Evolutionary conservation across 2,329 filamentous ascomycete genomes (phyloP).

Genomic region (Penicillium thymicola): DNA sequence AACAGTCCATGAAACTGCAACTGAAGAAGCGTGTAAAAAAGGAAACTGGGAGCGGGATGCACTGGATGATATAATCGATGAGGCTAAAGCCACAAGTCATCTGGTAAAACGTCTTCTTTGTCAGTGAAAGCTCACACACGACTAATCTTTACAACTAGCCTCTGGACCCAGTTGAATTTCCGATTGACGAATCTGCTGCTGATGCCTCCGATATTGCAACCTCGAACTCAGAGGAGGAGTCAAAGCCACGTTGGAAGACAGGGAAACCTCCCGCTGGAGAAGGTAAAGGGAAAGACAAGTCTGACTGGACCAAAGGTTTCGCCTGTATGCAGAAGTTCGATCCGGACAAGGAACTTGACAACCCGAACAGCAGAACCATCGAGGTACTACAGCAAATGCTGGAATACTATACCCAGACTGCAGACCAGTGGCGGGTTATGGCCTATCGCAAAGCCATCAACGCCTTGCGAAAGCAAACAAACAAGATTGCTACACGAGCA

Average conservation of each 20-base stretch:
- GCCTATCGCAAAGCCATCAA: conserved; percentile 75
- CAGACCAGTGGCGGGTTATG: conserved; percentile 71
- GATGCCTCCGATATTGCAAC: conserved; percentile 15
- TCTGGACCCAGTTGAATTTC: conserved; percentile 29
- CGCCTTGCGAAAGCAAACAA: conserved; percentile 64
- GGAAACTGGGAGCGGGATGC: conserved; percentile 46
- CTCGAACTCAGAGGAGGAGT: conserved; percentile 12
- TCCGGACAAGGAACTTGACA: conserved; percentile 44
- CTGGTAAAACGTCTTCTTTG: conserved; percentile 39
- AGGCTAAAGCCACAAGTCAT: conserved; percentile 59
- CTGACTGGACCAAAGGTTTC: conserved; percentile 46
- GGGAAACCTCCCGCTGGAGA: neutral
- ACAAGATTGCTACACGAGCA: conserved; percentile 63
- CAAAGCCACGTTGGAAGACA: conserved; percentile 1
- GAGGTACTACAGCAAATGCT: conserved; percentile 74
- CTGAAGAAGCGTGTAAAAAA: neutral
- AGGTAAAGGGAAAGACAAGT: conserved; percentile 7
- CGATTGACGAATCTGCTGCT: conserved; percentile 20
- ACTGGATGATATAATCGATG: conserved; percentile 62
- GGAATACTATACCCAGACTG: conserved; percentile 69
- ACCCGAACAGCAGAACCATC: conserved; percentile 74
- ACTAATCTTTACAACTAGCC: conserved; percentile 23
- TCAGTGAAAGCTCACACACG: neutral
- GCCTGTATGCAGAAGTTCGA: conserved; percentile 60
- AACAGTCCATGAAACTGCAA: neutral